Evolutionary conservation across 306 rosid species (phyloP), one percentile per base, ranked within the genome.

Genomic region (Prunus mume): DNA sequence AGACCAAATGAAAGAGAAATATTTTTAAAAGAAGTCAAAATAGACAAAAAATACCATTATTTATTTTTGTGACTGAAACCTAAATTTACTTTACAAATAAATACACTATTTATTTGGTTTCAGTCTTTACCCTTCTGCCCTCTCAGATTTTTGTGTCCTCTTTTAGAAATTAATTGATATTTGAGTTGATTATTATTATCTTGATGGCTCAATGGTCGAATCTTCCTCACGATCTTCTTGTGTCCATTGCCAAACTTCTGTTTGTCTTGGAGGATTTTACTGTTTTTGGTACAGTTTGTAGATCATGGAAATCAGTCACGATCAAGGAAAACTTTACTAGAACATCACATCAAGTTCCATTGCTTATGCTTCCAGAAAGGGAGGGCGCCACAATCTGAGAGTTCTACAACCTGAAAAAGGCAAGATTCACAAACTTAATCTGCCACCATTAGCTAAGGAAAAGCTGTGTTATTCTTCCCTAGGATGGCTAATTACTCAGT

Each of bases 401-500:
- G 55, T 69, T 69, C 13, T 38, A 65, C 70, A 9, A 38, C 73
- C 56, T 47, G 22, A 50, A 54, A 4, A 19, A 5, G 71, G 25
- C 12, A n/a, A n/a, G 52, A 20, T 66, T 47, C 27, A 24, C 45
- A 15, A 15, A 25, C 60, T 50, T 50, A 28, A 4, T 24, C 20
- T 28, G 15, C 45, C 61, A 49, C 19, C 24, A 19, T 54, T 19
- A 47, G 51, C 17, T 49, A 69, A 9, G 30, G 43, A 12, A n/a
- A 20, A 22, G 55, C 5, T 14, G 32, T 67, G 71, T n/a, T 67
- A 14, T 67, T 67, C 70, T 38, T 66, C 30, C 11, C 71, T n/a
- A 41, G 71, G 71, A 7, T 66, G 71, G 52, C 28, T 66, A n/a
- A 66, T 41, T 30, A 66, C 52, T 66, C 52, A n/a, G 24, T 43